These are phyloP conservation scores for Trifolium repens DNA, from an alignment of 306 rosid genomes.

Conservation along the genomic window DNA sequence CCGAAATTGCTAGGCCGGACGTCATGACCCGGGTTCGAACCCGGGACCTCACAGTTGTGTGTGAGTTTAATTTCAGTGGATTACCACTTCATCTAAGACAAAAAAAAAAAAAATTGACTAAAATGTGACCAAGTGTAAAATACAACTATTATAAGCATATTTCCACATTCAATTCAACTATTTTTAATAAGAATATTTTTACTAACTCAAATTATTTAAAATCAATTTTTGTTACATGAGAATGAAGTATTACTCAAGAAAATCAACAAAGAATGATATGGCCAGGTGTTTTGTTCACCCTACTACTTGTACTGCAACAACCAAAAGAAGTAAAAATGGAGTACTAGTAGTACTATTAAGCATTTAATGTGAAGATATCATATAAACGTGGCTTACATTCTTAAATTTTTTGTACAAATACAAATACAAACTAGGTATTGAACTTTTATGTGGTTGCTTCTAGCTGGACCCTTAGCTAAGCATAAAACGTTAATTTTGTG, in stretches of 20 bases:
- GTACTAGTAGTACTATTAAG: neutral
- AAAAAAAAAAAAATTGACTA: too few species aligned
- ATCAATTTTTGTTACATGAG: neutral
- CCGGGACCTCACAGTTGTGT: too few species aligned
- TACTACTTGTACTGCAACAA: constrained; percentile 24
- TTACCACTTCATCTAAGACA: too few species aligned
- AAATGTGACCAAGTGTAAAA: too few species aligned
- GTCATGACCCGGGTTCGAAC: too few species aligned
- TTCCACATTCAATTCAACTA: too few species aligned
- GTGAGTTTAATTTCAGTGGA: too few species aligned
- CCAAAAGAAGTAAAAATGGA: constrained; percentile 36
- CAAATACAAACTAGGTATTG: neutral
- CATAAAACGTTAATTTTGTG: constrained; percentile 8
- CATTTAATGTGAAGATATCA: constrained; percentile 44
- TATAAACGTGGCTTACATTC: constrained; percentile 23
- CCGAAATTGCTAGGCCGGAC: too few species aligned
- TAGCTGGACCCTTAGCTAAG: constrained; percentile 22
- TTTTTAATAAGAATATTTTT: too few species aligned
- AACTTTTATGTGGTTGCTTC: constrained; percentile 20
- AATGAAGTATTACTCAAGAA: neutral
- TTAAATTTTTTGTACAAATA: constrained; percentile 1
- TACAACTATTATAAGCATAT: too few species aligned
- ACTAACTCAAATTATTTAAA: too few species aligned
- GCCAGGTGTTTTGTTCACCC: constrained; percentile 23
- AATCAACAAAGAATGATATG: constrained; percentile 25